These are phyloP conservation scores for Teunomyces cretensis DNA, from an alignment of 805 yeast genomes.

Conservation along the genomic window DNA sequence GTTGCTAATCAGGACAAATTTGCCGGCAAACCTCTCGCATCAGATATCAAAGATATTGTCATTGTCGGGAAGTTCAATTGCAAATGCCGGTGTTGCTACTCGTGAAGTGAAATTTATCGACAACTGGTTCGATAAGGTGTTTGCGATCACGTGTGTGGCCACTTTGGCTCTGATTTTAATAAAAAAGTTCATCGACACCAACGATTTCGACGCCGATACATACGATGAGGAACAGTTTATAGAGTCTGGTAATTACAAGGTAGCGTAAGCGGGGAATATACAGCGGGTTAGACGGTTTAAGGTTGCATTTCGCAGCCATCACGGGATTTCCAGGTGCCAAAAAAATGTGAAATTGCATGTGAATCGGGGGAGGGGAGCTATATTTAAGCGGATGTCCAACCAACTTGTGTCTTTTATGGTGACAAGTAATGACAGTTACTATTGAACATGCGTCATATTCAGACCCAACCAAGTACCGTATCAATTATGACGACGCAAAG, in stretches of 20 bases:
- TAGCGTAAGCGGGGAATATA: conserved; percentile 1
- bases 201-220: conserved; percentile 11
- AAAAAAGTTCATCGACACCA: conserved; percentile 19
- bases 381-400: too few relatives aligned
- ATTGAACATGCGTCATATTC: conserved; percentile 30
- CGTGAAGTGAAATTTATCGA: conserved; percentile 49
- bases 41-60: conserved; percentile 41
- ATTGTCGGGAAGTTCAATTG: conserved; percentile 28
- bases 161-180: conserved; percentile 27
- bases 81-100: conserved; percentile 18
- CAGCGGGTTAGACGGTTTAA: neutral
- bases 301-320: neutral
- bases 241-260: conserved; percentile 14
- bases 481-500: conserved; percentile 25
- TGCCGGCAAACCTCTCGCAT: conserved; percentile 45
- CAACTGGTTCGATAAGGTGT: conserved; percentile 52
- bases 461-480: conserved; percentile 31
- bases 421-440: conserved; percentile 13
- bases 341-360: neutral
- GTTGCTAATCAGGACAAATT: conserved; percentile 45
- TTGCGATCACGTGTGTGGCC: conserved; percentile 41
- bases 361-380: neutral
- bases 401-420: neutral
- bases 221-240: conserved; percentile 37
- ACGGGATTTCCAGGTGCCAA: neutral